Evolutionary conservation across 2,329 filamentous ascomycete genomes (phyloP), one percentile per base, ranked within the genome.

Genomic region (Verticillium nonalfalfae): DNA sequence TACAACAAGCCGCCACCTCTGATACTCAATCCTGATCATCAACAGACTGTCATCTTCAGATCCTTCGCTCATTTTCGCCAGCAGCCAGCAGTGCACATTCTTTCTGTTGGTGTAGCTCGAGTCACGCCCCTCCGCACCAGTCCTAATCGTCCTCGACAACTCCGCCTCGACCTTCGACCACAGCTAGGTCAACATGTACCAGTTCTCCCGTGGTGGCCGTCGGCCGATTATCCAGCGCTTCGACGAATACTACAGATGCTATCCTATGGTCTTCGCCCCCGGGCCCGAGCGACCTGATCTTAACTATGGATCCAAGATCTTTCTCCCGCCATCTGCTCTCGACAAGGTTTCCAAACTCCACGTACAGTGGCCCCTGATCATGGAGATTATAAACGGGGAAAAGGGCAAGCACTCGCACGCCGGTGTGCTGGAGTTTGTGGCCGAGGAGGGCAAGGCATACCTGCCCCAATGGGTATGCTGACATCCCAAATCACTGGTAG

Each of bases 161-260:
- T 63, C 61, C 63, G 58, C 56, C 63, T 65, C 64, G 60, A 65
- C 58, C 56, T 65, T 65, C 64, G 58, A 65, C 58, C 63, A 59
- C 36, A 66, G 60, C 61, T 59, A 66, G 58, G 61, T 58, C 45
- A 63, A 66, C 60, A 66, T 66, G 63, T 64, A 66, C 33, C 64
- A 65, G 56, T 66, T 66, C 59, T 56, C 68, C 50, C 75, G 76
- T 33, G 70, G 73, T 33, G 75, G 77, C 61, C 79, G 82, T 62
- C 76, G 81, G 59, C 75, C 81, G 74, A 70, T 81, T 77, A 68
- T 80, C 59, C 90, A 92, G 69, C 91, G 93, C 63, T 99, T 99
- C 79, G 94, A 99, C 76, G 95, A 99, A 76, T 98, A 97, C 80
- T 98, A 97, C 78, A 89, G 95, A 70, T 97, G 93, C 81, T 99